A percentile compares a stretch with the other conserved stretches of the same genome.
Conservation (phyloP, 83 land plant species). For the Larix sibirica region DNA sequence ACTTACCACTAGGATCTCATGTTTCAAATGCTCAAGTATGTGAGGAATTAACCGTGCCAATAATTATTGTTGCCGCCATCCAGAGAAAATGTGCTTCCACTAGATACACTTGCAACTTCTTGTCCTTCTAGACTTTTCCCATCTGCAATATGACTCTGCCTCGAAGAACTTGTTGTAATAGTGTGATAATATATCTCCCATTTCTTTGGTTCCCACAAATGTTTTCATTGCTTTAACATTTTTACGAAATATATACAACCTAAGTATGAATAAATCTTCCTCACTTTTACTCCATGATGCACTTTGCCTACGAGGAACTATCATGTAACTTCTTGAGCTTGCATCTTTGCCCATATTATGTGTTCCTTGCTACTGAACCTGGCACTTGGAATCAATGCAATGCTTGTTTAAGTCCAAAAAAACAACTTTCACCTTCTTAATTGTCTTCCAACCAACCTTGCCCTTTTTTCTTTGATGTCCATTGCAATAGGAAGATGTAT, state of each 20-base stretch:
- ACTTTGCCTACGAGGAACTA: slow-evolving; percentile 34
- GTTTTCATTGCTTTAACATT: slow-evolving; percentile 44
- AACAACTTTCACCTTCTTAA: background rate
- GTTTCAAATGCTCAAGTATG: slow-evolving; percentile 33
- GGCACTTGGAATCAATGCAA: background rate
- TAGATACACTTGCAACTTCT: slow-evolving; percentile 35
- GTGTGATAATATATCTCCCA: slow-evolving; percentile 51
- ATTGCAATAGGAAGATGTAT: background rate
- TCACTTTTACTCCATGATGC: slow-evolving; percentile 52
- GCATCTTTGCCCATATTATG: background rate
- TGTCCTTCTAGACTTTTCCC: slow-evolving; percentile 44
- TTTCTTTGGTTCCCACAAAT: slow-evolving; percentile 43
- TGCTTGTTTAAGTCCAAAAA: background rate
- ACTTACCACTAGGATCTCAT: slow-evolving; percentile 47
- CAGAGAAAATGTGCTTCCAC: slow-evolving; percentile 54
- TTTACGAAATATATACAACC: slow-evolving; percentile 78
- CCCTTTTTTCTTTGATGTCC: background rate
- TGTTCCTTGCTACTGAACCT: background rate
- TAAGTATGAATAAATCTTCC: slow-evolving; percentile 54
- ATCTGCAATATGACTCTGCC: slow-evolving; percentile 41
- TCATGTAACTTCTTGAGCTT: background rate
- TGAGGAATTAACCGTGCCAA: slow-evolving; percentile 44
- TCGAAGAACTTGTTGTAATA: slow-evolving; percentile 74
- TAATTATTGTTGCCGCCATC: slow-evolving; percentile 65
- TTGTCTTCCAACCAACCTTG: background rate